Evolutionary conservation across 202 grass and related monocot species (phyloP).

Genomic region (Digitaria exilis): DNA sequence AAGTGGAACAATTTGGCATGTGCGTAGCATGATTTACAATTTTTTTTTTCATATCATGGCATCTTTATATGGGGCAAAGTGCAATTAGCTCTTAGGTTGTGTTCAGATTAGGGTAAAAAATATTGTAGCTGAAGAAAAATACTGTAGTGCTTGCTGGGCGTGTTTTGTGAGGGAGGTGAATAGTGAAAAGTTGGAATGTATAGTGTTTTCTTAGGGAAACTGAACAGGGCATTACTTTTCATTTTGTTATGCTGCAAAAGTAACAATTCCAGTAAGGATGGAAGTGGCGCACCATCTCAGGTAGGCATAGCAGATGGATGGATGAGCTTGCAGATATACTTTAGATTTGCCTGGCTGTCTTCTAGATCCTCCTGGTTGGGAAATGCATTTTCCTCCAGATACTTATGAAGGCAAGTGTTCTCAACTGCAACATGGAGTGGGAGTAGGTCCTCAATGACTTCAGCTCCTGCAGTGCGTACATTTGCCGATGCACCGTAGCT

Average conservation of each 20-base stretch:
- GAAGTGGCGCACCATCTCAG: slow-evolving; percentile 7
- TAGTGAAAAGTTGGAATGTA: no score
- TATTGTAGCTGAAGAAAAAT: no score
- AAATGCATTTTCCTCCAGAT: slow-evolving; percentile 34
- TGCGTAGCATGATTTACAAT: background rate
- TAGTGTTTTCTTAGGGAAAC: no score
- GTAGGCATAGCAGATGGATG: slow-evolving; percentile 35
- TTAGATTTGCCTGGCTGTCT: background rate
- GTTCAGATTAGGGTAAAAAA: no score
- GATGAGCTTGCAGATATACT: slow-evolving; percentile 20
- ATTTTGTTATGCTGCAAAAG: background rate
- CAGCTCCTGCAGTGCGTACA: slow-evolving; percentile 10
- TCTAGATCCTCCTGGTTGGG: background rate
- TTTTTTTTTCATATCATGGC: background rate
- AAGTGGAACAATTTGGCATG: no score
- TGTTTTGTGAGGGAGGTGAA: no score
- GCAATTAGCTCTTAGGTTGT: background rate
- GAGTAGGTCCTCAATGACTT: slow-evolving; percentile 16
- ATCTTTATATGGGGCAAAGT: background rate
- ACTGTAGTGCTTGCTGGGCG: no score
- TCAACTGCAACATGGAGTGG: slow-evolving; percentile 34
- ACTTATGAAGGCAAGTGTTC: slow-evolving; percentile 40
- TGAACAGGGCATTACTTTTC: no score
- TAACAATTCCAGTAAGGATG: background rate
- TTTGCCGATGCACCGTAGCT: slow-evolving; percentile 6